Evolutionary conservation across 2,329 filamentous ascomycete genomes (phyloP).

Genomic region (Ploettnerulaceae sp.): DNA sequence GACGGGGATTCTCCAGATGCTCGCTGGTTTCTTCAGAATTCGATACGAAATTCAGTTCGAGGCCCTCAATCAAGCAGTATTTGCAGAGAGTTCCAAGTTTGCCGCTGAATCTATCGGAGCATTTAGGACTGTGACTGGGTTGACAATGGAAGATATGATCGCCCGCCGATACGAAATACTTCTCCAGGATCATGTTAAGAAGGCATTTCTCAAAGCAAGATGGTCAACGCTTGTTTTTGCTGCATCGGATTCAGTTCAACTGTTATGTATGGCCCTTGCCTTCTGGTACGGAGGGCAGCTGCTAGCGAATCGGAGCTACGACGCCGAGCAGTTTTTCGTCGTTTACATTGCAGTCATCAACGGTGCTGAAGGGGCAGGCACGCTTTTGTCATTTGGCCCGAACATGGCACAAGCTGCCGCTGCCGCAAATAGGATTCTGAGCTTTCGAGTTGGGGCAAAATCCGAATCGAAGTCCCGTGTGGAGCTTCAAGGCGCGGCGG

Average conservation of each 20-base stretch:
- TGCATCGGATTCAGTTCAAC: slow-evolving; percentile 48
- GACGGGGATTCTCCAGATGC: slow-evolving; percentile 33
- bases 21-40: slow-evolving; percentile 43
- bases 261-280: slow-evolving; percentile 53
- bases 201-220: slow-evolving; percentile 44
- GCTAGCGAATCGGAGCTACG: slow-evolving; percentile 38
- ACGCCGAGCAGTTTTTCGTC: slow-evolving; percentile 46
- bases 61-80: slow-evolving; percentile 51
- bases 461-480: slow-evolving; percentile 6
- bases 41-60: slow-evolving; percentile 54
- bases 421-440: slow-evolving; percentile 56
- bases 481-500: slow-evolving; percentile 31
- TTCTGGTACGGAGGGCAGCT: slow-evolving; percentile 51
- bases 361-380: slow-evolving; percentile 48
- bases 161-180: slow-evolving; percentile 44
- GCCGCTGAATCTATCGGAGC: slow-evolving; percentile 58
- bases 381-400: slow-evolving; percentile 48
- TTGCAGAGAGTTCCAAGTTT: slow-evolving; percentile 57
- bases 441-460: slow-evolving; percentile 24
- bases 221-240: slow-evolving; percentile 48
- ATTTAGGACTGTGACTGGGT: slow-evolving; percentile 14
- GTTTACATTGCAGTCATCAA: slow-evolving; percentile 49
- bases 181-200: slow-evolving; percentile 43
- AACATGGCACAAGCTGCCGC: slow-evolving; percentile 55
- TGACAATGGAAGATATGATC: slow-evolving; percentile 58